Base-by-base conservation (phyloP, 129 eudicot species). In the Tagetes patula region DNA sequence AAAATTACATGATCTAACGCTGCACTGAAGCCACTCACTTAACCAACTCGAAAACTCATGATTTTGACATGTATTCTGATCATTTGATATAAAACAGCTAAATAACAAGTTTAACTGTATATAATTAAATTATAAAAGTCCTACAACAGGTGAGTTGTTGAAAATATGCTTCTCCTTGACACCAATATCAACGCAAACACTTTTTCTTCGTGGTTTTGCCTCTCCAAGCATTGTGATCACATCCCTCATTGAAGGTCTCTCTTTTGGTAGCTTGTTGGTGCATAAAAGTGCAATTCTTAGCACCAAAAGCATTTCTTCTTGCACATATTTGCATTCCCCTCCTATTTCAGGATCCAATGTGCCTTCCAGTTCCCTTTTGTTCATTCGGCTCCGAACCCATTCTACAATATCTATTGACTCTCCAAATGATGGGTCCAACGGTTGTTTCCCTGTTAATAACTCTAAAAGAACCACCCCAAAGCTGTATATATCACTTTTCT, bases 121-220 rank as follows among this genome's bases (percentile, higher is more conserved):
- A 20, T 20, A 20, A 20, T 20, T 20, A 10, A 6, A 45, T 78
- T 73, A 86, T 34, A 85, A 53, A 50, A 85, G 89, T 12, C 92
- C 96, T 40, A 84, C 14, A 39, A 89, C 87, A 9, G 96, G 91
- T 4, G 95, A 89, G 84, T 87, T 85, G 61, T 87, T 83, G 75
- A 90, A 87, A 72, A 87, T 72, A 61, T 86, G 77, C 65, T 85
- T 92, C 50, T 92, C 96, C 58, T 85, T 89, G 52, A 77, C 79
- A 30, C 82, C 83, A 67, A 58, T 33, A 55, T 72, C 86, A 34
- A 76, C 80, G 48, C 86, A 89, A 31, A 89, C 56, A 58, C 98
- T 93, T 70, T 89, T 89, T 40, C 96, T 81, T 50, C 97, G 64
- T 53, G 87, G 94, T 49, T 87, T 87, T 6, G 94, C 94, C 77